A percentile compares a stretch with the other conserved stretches of the same genome.
phyloP scores from a whole-genome alignment of 805 yeast species.

The Wickerhamiella alocasiicola region DNA sequence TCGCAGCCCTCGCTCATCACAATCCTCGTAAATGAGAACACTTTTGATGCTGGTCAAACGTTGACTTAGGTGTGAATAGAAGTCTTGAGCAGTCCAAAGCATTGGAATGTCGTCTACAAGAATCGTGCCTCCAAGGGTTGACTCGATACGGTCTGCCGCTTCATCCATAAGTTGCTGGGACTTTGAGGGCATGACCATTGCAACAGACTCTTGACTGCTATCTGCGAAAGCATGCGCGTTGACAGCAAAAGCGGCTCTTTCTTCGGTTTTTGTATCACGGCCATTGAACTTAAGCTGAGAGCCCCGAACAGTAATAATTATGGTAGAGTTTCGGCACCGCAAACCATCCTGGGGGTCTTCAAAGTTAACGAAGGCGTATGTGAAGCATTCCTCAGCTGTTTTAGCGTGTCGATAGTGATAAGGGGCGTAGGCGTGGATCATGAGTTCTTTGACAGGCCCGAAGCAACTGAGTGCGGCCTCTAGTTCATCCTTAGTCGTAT shows the following conservation, averaged over 20 bases:
- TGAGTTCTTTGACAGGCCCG: neutral
- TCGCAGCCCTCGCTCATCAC: slow-evolving; percentile 6
- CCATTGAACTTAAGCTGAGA: neutral
- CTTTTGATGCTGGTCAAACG: neutral
- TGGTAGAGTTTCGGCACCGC: slow-evolving; percentile 5
- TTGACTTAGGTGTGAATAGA: neutral
- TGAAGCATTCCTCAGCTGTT: neutral
- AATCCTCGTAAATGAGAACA: slow-evolving; percentile 3
- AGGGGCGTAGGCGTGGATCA: neutral
- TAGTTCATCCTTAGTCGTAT: slow-evolving; percentile 4
- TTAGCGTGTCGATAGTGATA: too few species aligned
- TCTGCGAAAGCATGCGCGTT: neutral
- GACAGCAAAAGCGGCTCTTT: neutral
- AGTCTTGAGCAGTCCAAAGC: neutral
- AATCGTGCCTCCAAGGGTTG: neutral
- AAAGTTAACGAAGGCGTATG: slow-evolving; percentile 8
- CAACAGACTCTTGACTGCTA: neutral
- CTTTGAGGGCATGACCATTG: neutral
- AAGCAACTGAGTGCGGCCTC: neutral
- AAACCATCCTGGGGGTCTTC: neutral
- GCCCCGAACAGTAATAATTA: slow-evolving; percentile 6
- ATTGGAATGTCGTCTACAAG: slow-evolving; percentile 3
- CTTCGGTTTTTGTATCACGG: neutral
- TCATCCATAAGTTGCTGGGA: neutral
- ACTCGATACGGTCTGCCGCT: neutral